Conservation (phyloP, 2,329 filamentous ascomycete genomes). For the Ascochyta viciae-villosae region DNA sequence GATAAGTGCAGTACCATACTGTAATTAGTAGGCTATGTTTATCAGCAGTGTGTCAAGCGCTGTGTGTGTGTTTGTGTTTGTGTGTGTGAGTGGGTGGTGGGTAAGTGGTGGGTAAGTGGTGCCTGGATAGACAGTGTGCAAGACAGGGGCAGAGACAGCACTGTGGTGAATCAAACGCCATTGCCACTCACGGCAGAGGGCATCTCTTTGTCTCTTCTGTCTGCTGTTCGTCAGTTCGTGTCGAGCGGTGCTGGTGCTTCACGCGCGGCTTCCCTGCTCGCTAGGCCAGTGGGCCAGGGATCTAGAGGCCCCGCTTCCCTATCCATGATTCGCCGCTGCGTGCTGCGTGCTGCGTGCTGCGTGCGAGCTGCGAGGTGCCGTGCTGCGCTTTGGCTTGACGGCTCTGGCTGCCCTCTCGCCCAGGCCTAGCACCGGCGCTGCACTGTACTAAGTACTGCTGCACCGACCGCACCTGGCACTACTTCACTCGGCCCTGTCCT, state of each 20-base stretch:
- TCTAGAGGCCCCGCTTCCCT: slow-evolving; percentile 22
- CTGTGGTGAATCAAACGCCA: neutral
- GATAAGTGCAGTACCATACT: neutral
- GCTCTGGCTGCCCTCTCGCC: slow-evolving; percentile 1
- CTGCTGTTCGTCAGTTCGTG: neutral
- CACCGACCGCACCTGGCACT: neutral
- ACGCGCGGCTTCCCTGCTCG: no score
- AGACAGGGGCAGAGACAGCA: neutral
- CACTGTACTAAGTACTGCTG: no score
- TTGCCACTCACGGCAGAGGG: no score
- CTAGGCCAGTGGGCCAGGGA: slow-evolving; percentile 9
- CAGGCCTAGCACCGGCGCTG: neutral
- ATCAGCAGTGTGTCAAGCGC: no score
- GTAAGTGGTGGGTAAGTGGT: no score
- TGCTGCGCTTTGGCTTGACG: no score
- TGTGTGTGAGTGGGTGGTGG: no score
- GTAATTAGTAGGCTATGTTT: no score
- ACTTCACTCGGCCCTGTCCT: slow-evolving; percentile 13
- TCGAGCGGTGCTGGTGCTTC: neutral
- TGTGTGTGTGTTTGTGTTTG: no score
- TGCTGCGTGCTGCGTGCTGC: no score
- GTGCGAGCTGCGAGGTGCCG: no score
- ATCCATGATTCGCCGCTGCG: slow-evolving; percentile 34
- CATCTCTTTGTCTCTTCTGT: neutral
- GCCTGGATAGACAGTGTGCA: neutral